Evolutionary conservation across 1,284 basidiomycete species (phyloP).

Genomic region (Amylostereum areolatum): DNA sequence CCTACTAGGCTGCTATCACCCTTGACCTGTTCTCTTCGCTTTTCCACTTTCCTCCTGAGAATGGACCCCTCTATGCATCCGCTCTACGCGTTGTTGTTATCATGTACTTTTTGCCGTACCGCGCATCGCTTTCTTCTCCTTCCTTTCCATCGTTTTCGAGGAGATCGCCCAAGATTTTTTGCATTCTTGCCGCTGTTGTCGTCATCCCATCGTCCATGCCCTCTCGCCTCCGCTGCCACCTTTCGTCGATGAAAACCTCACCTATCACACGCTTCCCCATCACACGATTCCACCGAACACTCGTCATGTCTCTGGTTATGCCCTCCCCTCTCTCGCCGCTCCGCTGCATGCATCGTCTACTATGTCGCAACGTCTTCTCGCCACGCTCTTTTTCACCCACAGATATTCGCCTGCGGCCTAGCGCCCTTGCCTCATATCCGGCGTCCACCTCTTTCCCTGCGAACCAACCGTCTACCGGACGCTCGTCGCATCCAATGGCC

Average conservation of each 20-base stretch:
- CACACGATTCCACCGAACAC: too few relatives aligned
- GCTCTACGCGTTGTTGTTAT: background rate
- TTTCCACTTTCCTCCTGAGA: background rate
- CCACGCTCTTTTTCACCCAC: too few relatives aligned
- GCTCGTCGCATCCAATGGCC: too few relatives aligned
- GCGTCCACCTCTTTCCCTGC: too few relatives aligned
- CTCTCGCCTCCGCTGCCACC: background rate
- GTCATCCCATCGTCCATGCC: background rate
- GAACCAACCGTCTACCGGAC: too few relatives aligned
- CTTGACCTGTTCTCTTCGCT: background rate
- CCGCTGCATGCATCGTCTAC: too few relatives aligned
- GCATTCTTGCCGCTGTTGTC: background rate
- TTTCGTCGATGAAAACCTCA: background rate
- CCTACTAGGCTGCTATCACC: background rate
- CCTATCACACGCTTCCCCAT: background rate
- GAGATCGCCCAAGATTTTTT: background rate
- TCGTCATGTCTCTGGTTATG: too few relatives aligned
- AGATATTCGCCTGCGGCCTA: too few relatives aligned
- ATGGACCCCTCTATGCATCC: background rate
- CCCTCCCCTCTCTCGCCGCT: too few relatives aligned
- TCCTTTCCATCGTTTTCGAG: background rate
- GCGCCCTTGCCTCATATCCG: too few relatives aligned
- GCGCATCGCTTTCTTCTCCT: background rate
- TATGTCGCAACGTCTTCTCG: too few relatives aligned
- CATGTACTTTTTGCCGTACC: background rate